These are phyloP conservation scores for Tuber umbilicatum DNA, from an alignment of 495 filamentous ascomycete species.

Conservation along the genomic window DNA sequence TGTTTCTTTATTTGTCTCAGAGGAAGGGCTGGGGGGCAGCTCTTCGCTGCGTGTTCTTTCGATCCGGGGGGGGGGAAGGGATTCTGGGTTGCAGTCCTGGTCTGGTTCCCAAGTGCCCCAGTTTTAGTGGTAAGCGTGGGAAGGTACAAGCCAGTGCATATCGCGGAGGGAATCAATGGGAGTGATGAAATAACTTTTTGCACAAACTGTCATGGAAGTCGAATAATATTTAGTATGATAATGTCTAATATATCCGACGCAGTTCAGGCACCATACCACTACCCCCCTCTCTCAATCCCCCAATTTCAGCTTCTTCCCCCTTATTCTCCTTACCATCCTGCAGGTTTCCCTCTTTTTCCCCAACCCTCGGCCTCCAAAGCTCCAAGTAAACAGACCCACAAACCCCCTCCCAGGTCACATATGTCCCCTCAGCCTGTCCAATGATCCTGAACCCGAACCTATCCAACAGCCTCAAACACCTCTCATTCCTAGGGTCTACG, in stretches of 20 bases:
- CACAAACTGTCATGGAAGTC: neutral
- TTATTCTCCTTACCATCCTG: neutral
- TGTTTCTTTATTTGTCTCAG: neutral
- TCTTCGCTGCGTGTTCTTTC: neutral
- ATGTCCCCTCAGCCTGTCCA: conserved; percentile 1
- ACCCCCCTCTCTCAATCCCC: neutral
- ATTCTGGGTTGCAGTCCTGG: neutral
- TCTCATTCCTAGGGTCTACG: conserved; percentile 23
- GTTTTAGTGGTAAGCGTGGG: neutral
- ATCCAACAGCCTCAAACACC: conserved; percentile 12
- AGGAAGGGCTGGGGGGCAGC: neutral
- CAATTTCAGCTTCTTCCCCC: neutral
- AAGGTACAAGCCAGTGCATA: neutral
- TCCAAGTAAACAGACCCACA: conserved; percentile 23
- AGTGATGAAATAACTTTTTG: neutral
- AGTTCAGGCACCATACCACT: neutral
- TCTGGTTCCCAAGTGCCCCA: neutral
- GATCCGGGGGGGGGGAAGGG: neutral
- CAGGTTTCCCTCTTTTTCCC: neutral
- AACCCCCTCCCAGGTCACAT: conserved; percentile 9
- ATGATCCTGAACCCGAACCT: conserved; percentile 15
- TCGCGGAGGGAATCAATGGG: neutral
- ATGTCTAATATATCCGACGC: neutral
- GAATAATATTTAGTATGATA: neutral
- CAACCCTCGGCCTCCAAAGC: neutral